Percentiles rank a stretch among this genome's conserved stretches.
These are phyloP conservation scores for Tylopilus subfusipes DNA, from an alignment of 768 basidiomycete genomes.

Conservation along the genomic window DNA sequence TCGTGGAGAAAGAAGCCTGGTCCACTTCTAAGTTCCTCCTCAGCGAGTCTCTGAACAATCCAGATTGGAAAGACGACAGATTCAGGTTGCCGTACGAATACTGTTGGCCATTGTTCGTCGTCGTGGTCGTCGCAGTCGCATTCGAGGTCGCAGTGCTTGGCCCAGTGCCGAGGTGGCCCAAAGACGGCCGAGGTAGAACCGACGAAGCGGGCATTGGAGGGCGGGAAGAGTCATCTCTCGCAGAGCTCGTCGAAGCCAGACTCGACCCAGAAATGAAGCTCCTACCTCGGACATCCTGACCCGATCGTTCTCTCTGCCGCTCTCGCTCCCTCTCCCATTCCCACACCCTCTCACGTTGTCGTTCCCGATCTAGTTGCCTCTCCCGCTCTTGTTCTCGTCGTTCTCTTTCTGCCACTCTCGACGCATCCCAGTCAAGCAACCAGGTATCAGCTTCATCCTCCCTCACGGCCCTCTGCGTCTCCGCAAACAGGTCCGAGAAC, in stretches of 20 bases:
- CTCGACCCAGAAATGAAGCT: constrained; percentile 10
- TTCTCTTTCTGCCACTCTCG: constrained; percentile 11
- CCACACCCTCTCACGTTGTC: constrained; percentile 15
- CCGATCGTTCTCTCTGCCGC: constrained; percentile 15
- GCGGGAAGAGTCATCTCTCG: constrained; percentile 17
- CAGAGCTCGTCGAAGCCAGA: constrained; percentile 13
- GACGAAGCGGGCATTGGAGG: background rate
- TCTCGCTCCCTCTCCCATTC: constrained; percentile 21
- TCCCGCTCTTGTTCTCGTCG: constrained; percentile 10
- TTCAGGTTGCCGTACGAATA: constrained; percentile 32
- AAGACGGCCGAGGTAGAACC: constrained; percentile 1
- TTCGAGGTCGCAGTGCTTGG: background rate
- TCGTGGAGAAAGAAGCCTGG: constrained; percentile 15
- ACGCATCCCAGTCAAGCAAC: constrained; percentile 18
- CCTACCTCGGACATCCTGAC: constrained; percentile 16
- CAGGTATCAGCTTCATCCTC: constrained; percentile 14
- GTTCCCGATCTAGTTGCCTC: constrained; percentile 12
- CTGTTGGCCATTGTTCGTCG: constrained; percentile 12
- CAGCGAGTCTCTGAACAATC: constrained; percentile 32
- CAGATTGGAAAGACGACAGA: constrained; percentile 31
- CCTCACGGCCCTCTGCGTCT: constrained; percentile 7
- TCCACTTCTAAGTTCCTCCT: constrained; percentile 26
- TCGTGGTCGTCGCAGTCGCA: background rate
- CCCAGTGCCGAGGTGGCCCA: constrained; percentile 8
- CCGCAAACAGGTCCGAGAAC: constrained; percentile 23